Percentiles rank a stretch among this genome's conserved stretches.
These are phyloP conservation scores for Gnomoniopsis smithogilvyi DNA, from an alignment of 2,329 filamentous ascomycete species.

Conservation along the genomic window DNA sequence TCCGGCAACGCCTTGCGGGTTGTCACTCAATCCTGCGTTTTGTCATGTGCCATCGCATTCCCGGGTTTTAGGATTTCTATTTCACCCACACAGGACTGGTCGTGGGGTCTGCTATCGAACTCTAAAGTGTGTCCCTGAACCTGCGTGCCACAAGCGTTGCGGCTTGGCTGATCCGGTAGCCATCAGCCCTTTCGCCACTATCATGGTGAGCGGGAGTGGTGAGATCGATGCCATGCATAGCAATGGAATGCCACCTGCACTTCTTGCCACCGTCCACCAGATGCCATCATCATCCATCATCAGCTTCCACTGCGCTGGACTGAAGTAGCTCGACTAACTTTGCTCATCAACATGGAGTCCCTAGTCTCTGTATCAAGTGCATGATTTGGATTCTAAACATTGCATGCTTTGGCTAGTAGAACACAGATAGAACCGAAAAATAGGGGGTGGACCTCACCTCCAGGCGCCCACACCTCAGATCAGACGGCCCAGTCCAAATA, in stretches of 20 bases:
- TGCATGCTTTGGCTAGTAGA: conserved; percentile 11
- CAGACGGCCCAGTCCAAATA: neutral
- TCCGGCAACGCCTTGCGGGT: neutral
- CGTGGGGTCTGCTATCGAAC: no score
- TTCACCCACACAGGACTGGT: no score
- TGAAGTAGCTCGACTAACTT: conserved; percentile 6
- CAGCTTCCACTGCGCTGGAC: conserved; percentile 9
- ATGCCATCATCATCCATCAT: conserved; percentile 2
- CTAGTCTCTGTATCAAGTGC: conserved; percentile 6
- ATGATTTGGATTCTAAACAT: conserved; percentile 11
- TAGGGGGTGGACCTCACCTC: conserved; percentile 5
- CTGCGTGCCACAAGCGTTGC: no score
- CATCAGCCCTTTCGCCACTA: neutral
- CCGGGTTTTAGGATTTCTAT: no score
- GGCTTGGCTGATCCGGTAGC: neutral
- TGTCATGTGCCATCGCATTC: no score
- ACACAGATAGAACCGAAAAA: conserved; percentile 8
- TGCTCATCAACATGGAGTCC: no score
- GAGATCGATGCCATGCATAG: neutral
- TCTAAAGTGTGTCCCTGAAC: no score
- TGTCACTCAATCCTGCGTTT: neutral
- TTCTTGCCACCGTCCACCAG: conserved; percentile 4
- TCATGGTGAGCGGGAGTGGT: conserved; percentile 4
- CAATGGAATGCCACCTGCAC: conserved; percentile 1
- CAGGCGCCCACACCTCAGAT: neutral